Evolutionary conservation across 1,139 yeast species (phyloP), one percentile per base, ranked within the genome.

Genomic region (Suhomyces chickasaworum): DNA sequence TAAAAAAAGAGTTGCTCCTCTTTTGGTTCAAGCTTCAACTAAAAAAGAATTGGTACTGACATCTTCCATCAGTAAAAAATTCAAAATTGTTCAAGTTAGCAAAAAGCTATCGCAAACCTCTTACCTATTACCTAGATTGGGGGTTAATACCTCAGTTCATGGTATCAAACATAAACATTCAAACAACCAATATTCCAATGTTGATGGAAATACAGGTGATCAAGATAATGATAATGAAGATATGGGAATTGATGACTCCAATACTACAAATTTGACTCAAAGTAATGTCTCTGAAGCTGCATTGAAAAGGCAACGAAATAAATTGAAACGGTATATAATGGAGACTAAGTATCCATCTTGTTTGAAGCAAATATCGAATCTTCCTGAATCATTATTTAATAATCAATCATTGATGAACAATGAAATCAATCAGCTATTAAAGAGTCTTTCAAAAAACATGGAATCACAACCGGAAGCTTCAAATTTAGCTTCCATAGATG

Each of bases 1-100:
- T 12, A 86, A 84, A 59, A 90, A 90, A 56, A 71, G 97, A 52
- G 93, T 93, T 2, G 82, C 96, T 0, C 98, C 99, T 0, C 75
- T 84, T 45, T 69, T 91, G n/a, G 77, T 91, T 1, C 80, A 91
- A 0, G 63, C 79, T 1, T 69, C 83, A 1, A 56, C 75, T 10
- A 46, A 39, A 27, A 46, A 47, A 10, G 46, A 42, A 20, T 34
- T 47, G 2, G 38, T 41, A 38, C 48, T 52, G 34, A 52, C 47
- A 35, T 37, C 45, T 1, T 5, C 18, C 21, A 38, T 30, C n/a
- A 43, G 18, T 15, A 36, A 22, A 12, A 35, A 30, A 4, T 27
- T 42, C 36, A 64, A 55, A 43, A 59, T 52, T 38, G 45, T 61
- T 37, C 58, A 61, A 47, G 55, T 54, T 2, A 61, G 56, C 44